These are phyloP conservation scores for Hypoxylon perforatum DNA, from an alignment of 495 filamentous ascomycete genomes.

Conservation along the genomic window DNA sequence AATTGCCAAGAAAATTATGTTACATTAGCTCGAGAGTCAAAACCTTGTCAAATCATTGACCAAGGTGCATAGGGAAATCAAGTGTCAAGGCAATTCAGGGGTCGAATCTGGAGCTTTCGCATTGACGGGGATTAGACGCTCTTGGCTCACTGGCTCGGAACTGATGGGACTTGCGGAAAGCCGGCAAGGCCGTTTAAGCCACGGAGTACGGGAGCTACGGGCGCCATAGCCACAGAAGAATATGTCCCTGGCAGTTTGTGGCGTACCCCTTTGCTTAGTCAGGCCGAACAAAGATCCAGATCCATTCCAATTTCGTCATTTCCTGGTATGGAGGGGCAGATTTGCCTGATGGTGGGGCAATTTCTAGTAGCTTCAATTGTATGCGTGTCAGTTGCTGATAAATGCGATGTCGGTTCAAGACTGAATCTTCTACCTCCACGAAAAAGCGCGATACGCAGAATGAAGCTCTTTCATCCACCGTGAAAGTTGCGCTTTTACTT, in stretches of 20 bases:
- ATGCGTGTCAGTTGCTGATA: conserved; percentile 42
- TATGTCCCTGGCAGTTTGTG: neutral
- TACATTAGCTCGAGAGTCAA: conserved; percentile 15
- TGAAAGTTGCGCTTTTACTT: conserved; percentile 10
- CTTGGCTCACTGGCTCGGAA: conserved; percentile 37
- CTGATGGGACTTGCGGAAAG: neutral
- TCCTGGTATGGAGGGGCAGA: conserved; percentile 18
- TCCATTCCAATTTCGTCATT: conserved; percentile 32
- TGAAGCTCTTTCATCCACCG: conserved; percentile 35
- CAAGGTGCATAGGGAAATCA: too few species aligned
- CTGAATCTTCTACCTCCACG: conserved; percentile 12
- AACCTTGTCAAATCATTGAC: conserved; percentile 21
- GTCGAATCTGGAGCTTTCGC: conserved; percentile 15
- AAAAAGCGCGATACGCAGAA: conserved; percentile 15
- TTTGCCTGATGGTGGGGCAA: conserved; percentile 19
- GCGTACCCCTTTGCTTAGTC: neutral
- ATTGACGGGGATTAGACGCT: conserved; percentile 15
- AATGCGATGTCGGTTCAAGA: conserved; percentile 42
- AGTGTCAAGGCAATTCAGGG: conserved; percentile 29
- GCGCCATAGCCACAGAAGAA: neutral
- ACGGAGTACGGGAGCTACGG: neutral
- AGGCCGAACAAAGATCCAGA: neutral
- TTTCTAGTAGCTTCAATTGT: conserved; percentile 11
- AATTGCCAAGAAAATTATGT: conserved; percentile 31
- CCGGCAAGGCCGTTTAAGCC: neutral